These are phyloP conservation scores for Wickerhamomyces sydowiorum DNA, from an alignment of 805 yeast species.

Conservation along the genomic window DNA sequence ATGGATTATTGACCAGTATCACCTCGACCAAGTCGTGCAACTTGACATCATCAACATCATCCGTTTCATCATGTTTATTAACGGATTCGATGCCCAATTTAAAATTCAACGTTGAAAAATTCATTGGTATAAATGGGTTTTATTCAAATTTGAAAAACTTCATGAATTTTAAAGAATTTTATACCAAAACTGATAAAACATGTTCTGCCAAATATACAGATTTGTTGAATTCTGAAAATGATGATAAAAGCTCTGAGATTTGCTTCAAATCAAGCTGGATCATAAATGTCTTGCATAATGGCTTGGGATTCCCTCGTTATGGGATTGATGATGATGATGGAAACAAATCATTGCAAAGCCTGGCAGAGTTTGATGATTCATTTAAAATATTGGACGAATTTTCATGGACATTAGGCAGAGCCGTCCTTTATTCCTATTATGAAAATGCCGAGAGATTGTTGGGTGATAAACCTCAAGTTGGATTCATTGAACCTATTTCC, in stretches of 20 bases:
- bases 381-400: conserved; percentile 41
- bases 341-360: conserved; percentile 13
- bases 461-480: conserved; percentile 25
- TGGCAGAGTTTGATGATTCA: conserved; percentile 24
- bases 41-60: conserved; percentile 11
- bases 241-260: conserved; percentile 42
- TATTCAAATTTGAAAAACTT: conserved; percentile 55
- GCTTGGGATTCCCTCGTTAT: conserved; percentile 52
- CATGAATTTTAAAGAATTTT: conserved; percentile 31
- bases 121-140: conserved; percentile 63
- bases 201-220: conserved; percentile 31
- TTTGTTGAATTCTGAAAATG: conserved; percentile 12
- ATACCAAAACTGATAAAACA: conserved; percentile 37
- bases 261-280: conserved; percentile 64
- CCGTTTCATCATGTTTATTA: conserved; percentile 41
- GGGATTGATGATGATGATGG: conserved; percentile 33
- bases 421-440: conserved; percentile 54
- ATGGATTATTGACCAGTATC: conserved; percentile 33
- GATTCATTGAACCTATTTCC: conserved; percentile 44
- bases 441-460: conserved; percentile 31
- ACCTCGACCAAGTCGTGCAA: conserved; percentile 19
- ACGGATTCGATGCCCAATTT: conserved; percentile 49
- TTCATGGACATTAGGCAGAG: conserved; percentile 57
- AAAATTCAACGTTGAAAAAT: conserved; percentile 50
- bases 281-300: conserved; percentile 49